Evolutionary conservation across 106 monocot genomes (phyloP), one percentile per base, ranked within the genome.

Genomic region (Apostasia ramifera): DNA sequence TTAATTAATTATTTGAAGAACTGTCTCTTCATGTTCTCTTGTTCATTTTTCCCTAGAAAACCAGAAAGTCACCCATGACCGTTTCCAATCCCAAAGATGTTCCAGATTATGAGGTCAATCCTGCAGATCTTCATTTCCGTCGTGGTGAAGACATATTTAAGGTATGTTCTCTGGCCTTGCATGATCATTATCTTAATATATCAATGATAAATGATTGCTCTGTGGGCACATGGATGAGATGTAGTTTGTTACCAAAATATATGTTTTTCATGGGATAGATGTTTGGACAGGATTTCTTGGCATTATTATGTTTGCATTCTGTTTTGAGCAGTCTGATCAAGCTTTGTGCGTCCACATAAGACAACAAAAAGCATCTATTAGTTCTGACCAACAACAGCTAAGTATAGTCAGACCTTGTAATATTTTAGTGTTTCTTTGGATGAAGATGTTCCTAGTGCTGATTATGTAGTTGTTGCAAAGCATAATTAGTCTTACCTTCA

Each of bases 21-120:
- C 40, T 3, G 26, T 26, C 26, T 68, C 1, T 40, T 15, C 10
- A 53, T 26, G 26, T 26, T 26, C 26, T 26, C 26, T 26, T 26
- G 26, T 26, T 26, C 26, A 26, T 50, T 40, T 54, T 56, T 70
- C 40, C 64, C 42, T 72, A 98, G 85, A 93, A 87, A 83, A 74
- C 58, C 15, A 86, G 74, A 45, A 92, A 80, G 79, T 87, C 98
- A 69, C 98, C 98, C 2, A 93, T 98, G 98, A 48, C 81, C 49
- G 92, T 98, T 58, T 90, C 87, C 26, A 90, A 98, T 81, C 92
- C 93, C 2, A 74, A 56, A 71, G 98, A 98, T 63, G 77, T 90
- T 73, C 98, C 98, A 44, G 98, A 98, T 69, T 98, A 98, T 72
- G 98, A 98, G 77, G 64, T 98, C 74, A 93, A 93, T 53, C 98